phyloP scores from a whole-genome alignment of 106 monocot genomes.

The Allium sativum region DNA sequence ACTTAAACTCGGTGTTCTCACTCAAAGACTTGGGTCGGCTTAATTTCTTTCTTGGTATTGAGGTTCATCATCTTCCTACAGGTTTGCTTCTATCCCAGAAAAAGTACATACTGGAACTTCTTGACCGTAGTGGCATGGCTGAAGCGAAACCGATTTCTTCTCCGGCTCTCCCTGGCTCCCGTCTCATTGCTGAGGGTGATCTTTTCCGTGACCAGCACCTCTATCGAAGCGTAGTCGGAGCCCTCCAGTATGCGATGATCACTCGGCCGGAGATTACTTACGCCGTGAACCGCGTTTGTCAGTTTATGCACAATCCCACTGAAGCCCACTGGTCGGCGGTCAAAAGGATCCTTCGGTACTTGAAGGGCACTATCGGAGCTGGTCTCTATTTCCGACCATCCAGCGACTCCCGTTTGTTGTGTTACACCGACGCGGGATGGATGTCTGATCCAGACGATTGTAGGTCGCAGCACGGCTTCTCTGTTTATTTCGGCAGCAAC shows the following conservation, averaged over 20 bases:
- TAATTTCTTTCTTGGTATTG: background rate
- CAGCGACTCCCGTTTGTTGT: too few relatives aligned
- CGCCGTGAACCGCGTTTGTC: background rate
- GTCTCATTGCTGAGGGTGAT: background rate
- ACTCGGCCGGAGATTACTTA: slow-evolving; percentile 1
- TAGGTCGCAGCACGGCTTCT: background rate
- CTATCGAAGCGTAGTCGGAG: slow-evolving; percentile 1
- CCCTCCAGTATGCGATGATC: background rate
- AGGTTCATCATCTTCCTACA: background rate
- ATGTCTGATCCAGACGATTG: background rate
- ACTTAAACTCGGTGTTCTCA: background rate
- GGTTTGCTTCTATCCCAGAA: background rate
- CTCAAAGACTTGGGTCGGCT: background rate
- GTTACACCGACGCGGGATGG: background rate
- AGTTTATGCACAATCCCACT: slow-evolving; percentile 1
- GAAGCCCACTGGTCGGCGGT: background rate
- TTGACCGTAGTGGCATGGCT: background rate
- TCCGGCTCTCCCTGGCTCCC: background rate
- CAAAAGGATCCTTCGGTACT: background rate
- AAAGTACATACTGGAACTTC: background rate
- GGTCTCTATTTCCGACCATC: background rate
- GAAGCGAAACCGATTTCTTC: background rate
- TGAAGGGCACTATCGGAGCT: background rate
- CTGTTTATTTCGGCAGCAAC: background rate
- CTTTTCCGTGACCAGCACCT: background rate